These are phyloP conservation scores for Nannochloropsis granulata DNA, from an alignment of 108 stramenopile genomes.

Conservation along the genomic window DNA sequence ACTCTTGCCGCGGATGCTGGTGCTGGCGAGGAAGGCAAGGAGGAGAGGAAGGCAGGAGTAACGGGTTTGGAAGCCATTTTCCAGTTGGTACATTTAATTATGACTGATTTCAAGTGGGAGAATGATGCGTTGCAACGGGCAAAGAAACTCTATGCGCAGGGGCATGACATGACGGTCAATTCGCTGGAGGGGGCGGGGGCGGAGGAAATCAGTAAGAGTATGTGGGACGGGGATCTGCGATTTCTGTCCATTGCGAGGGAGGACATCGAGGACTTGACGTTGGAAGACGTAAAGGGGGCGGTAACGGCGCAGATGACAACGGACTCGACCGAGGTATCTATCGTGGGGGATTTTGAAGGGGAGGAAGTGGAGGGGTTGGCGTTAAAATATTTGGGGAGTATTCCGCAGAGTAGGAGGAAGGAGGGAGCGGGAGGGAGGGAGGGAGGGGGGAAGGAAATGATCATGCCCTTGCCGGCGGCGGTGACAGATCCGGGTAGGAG, in stretches of 20 bases:
- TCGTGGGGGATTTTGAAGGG: conserved; percentile 87
- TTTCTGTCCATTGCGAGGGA: conserved; percentile 70
- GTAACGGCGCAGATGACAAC: conserved; percentile 77
- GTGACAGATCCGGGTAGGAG: neutral
- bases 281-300: conserved; percentile 65
- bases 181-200: conserved; percentile 28
- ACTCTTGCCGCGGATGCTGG: conserved; percentile 1
- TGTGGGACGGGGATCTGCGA: conserved; percentile 28
- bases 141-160: conserved; percentile 60
- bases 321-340: conserved; percentile 65
- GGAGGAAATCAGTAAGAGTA: conserved; percentile 11
- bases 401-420: conserved; percentile 45
- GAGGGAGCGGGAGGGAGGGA: neutral
- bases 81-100: conserved; percentile 74
- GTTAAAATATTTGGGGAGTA: conserved; percentile 78
- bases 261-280: conserved; percentile 57
- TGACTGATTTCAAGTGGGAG: conserved; percentile 81
- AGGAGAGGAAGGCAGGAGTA: conserved; percentile 17
- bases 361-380: conserved; percentile 72
- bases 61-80: neutral
- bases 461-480: neutral
- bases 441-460: neutral
- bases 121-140: conserved; percentile 81
- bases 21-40: conserved; percentile 31
- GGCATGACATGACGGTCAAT: conserved; percentile 23